Evolutionary conservation across 2,329 filamentous ascomycete genomes (phyloP), one percentile per base, ranked within the genome.

Genomic region (Aspergillus awamori): DNA sequence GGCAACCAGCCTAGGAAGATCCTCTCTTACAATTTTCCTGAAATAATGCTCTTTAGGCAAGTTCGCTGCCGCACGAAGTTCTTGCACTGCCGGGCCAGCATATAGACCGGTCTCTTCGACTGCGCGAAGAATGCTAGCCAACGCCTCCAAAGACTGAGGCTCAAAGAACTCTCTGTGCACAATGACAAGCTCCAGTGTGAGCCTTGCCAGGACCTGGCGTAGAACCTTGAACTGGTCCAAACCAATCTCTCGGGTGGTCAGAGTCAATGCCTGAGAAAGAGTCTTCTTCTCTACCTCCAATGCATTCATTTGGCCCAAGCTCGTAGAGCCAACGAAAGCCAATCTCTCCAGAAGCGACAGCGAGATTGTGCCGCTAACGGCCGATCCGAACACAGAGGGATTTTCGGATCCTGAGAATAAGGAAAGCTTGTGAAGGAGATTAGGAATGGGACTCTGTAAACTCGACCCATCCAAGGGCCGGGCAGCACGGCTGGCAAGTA

Each of bases 221-320:
- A 89, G 77, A 45, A 81, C 77, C 10, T 70, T 67, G 3, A 86
- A 67, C 2, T 86, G 82, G 66, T 87, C 82, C 13, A 78, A 72
- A 3, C 80, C 74, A 45, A 89, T 74, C 26, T 84, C 76, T 33
- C 76, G 69, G 57, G 82, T 82, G 61, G 85, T 80, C 38, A 76
- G 71, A 52, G 83, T 76, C 26, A 90, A 67, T 59, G 86, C 82
- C 48, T 81, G 80, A 8, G 85, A 86, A 61, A 91, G 77, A 3
- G 84, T 78, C 8, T 87, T 86, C 53, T 91, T 76, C 69, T 92
- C 89, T 1, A 81, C 79, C 72, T 90, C 87, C 0, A 92, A 79
- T 17, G 89, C 80, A 48, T 84, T 81, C 52, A 92, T 77, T 45
- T 87, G 85, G 49, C 82, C 82, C 41, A 92, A 77, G 49, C 79